Conservation (phyloP, 2,329 filamentous ascomycete genomes). For the Fusarium veterinarium region DNA sequence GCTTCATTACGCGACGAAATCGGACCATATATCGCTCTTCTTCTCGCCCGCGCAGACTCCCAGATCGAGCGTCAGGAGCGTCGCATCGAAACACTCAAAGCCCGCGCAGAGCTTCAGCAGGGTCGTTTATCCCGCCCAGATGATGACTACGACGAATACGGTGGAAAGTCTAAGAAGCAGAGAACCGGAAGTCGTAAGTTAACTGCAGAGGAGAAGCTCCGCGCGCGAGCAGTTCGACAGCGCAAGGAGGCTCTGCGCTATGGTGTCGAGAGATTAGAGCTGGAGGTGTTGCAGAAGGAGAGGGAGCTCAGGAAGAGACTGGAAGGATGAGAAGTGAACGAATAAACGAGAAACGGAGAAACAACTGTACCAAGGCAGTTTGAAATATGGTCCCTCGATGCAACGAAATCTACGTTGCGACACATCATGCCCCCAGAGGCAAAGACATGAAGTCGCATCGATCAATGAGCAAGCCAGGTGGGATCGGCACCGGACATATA, state of each 20-base stretch:
- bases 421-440: not conserved
- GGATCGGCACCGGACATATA: conserved; percentile 29
- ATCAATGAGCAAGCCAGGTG: conserved; percentile 23
- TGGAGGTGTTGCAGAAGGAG: conserved; percentile 85
- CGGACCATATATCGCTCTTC: conserved; percentile 82
- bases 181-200: conserved; percentile 53
- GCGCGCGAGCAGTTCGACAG: conserved; percentile 73
- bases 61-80: conserved; percentile 86
- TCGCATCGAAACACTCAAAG: conserved; percentile 84
- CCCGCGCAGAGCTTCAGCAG: conserved; percentile 84
- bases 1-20: conserved; percentile 88
- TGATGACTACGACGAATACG: conserved; percentile 23
- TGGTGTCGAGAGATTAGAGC: conserved; percentile 84
- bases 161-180: conserved; percentile 37
- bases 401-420: not conserved
- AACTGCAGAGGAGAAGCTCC: conserved; percentile 63
- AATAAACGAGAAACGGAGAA: not conserved
- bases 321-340: conserved; percentile 47
- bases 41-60: conserved; percentile 84
- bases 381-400: not conserved
- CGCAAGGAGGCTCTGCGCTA: conserved; percentile 89
- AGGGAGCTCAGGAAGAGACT: conserved; percentile 66
- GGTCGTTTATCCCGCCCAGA: conserved; percentile 64
- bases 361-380: not conserved
- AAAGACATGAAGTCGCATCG: conserved; percentile 1